phyloP scores from a whole-genome alignment of 192 early-diverging fungal genomes.

The Backusella luteola region DNA sequence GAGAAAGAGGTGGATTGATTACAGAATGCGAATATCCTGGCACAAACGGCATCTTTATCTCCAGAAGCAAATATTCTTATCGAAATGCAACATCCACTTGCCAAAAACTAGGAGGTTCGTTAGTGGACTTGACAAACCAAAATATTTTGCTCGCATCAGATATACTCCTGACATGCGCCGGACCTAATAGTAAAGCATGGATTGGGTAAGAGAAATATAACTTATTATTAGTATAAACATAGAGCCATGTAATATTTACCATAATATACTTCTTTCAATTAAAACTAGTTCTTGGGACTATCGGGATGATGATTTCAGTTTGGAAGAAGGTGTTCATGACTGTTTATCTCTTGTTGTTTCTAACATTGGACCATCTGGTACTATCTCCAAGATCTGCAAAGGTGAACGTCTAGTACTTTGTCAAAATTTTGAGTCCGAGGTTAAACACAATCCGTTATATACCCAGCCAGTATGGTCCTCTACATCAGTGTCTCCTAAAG shows the following conservation, averaged over 20 bases:
- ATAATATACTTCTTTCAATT: neutral
- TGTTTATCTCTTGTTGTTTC: constrained; percentile 6
- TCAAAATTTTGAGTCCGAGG: neutral
- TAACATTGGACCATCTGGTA: neutral
- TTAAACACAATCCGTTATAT: neutral
- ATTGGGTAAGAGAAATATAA: constrained; percentile 2
- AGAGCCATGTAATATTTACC: neutral
- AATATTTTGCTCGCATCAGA: constrained; percentile 12
- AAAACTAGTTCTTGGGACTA: constrained; percentile 12
- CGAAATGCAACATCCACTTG: neutral
- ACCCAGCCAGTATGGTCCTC: neutral
- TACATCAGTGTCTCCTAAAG: neutral
- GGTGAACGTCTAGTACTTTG: neutral
- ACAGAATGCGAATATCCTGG: constrained; percentile 6
- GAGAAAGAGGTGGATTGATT: neutral
- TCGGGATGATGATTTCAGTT: neutral
- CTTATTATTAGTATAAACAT: neutral
- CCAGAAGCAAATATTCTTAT: neutral
- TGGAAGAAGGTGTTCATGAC: too few species aligned
- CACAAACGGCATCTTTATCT: neutral
- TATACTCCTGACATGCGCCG: neutral
- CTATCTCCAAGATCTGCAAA: neutral
- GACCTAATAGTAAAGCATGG: constrained; percentile 9
- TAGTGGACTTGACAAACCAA: neutral
- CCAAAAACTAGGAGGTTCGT: neutral